A percentile compares a stretch with the other conserved stretches of the same genome.
These are phyloP conservation scores for Phialemoniopsis sp. DNA, from an alignment of 2,329 filamentous ascomycete species.

Conservation along the genomic window DNA sequence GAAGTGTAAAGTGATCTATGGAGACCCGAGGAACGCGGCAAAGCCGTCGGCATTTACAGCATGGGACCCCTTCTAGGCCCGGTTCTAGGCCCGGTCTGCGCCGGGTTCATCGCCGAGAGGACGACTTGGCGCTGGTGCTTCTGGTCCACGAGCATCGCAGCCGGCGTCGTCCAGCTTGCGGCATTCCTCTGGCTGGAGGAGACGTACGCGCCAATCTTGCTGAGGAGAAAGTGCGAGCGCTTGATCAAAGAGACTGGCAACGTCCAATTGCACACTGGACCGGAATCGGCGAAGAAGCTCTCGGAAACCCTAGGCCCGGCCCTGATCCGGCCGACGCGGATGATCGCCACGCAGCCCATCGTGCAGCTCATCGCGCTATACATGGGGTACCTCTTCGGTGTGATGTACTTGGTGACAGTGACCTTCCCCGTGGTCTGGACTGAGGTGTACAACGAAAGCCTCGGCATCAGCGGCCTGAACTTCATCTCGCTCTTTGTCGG, in stretches of 20 bases:
- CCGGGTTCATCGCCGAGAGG: constrained; percentile 33
- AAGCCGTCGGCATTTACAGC: constrained; percentile 48
- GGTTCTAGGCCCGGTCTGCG: constrained; percentile 39
- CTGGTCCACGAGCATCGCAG: constrained; percentile 36
- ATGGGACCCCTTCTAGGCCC: constrained; percentile 41
- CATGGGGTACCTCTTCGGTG: constrained; percentile 20
- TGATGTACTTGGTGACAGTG: constrained; percentile 31
- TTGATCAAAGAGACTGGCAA: constrained; percentile 34
- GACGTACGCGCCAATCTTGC: constrained; percentile 15
- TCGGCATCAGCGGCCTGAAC: no score
- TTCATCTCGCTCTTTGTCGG: constrained; percentile 9
- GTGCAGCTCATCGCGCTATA: constrained; percentile 46
- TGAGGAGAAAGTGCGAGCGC: constrained; percentile 26
- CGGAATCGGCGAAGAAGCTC: constrained; percentile 6
- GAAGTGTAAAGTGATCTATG: no score
- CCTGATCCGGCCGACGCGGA: neutral
- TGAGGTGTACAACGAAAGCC: constrained; percentile 8
- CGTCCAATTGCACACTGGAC: constrained; percentile 12
- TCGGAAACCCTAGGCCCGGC: constrained; percentile 9
- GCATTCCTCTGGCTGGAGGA: constrained; percentile 3
- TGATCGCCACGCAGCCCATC: constrained; percentile 38
- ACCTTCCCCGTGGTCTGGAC: no score
- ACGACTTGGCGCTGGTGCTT: constrained; percentile 46
- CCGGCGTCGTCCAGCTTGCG: neutral
- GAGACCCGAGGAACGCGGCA: constrained; percentile 44